phyloP scores from a whole-genome alignment of 179 eudicot species.

The Spergularia azorica region DNA sequence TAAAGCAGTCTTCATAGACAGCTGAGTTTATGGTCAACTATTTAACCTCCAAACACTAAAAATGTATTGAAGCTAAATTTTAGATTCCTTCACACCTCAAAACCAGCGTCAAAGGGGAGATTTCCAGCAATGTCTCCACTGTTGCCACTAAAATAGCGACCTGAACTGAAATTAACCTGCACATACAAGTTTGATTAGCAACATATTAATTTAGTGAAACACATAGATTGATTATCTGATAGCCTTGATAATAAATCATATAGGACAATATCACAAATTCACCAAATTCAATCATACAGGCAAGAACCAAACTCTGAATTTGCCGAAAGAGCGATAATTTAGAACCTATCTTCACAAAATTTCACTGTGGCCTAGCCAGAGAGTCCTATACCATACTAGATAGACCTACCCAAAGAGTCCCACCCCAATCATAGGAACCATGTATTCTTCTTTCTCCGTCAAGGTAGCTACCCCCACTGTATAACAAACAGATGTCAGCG shows the following conservation, averaged over 20 bases:
- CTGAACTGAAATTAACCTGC: slow-evolving; percentile 96
- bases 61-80: neutral
- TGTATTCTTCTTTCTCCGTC: no score
- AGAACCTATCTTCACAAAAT: no score
- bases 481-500: no score
- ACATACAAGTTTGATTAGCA: slow-evolving; percentile 32
- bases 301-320: neutral
- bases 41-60: slow-evolving; percentile 10
- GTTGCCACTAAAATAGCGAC: slow-evolving; percentile 78
- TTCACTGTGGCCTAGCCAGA: no score
- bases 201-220: slow-evolving; percentile 9
- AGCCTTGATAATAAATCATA: neutral
- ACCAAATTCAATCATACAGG: neutral
- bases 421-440: no score
- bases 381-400: no score
- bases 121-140: slow-evolving; percentile 44
- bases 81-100: slow-evolving; percentile 59
- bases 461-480: no score
- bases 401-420: no score
- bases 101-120: slow-evolving; percentile 97
- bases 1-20: neutral
- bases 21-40: neutral
- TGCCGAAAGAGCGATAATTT: no score
- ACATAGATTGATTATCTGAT: neutral
- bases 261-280: neutral